phyloP scores from a whole-genome alignment of 345 rosid genomes.

The Camelina sativa region DNA sequence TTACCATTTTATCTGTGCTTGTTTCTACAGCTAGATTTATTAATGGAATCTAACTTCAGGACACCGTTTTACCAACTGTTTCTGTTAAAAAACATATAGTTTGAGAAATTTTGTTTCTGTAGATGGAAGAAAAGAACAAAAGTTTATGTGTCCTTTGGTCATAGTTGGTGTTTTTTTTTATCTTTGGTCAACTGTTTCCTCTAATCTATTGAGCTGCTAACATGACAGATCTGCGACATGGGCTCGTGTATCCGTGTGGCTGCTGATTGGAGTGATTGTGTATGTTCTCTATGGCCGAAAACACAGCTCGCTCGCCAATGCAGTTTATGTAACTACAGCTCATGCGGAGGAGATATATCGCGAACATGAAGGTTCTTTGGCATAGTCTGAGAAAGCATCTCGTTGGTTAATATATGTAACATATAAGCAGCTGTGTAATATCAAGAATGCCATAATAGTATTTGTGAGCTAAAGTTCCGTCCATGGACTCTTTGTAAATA shows the following conservation, averaged over 20 bases:
- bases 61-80: no score
- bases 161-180: not conserved
- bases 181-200: not conserved
- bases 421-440: constrained; percentile 17
- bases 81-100: no score
- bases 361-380: constrained; percentile 47
- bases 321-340: constrained; percentile 70
- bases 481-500: no score
- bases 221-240: constrained; percentile 61
- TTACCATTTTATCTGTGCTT: not conserved
- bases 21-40: not conserved
- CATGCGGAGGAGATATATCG: constrained; percentile 66
- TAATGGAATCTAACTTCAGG: no score
- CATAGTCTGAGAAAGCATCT: constrained; percentile 40
- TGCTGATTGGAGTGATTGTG: constrained; percentile 60
- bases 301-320: constrained; percentile 67
- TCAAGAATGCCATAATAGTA: no score
- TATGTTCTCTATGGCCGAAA: constrained; percentile 71
- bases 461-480: no score
- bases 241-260: constrained; percentile 83
- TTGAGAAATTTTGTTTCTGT: no score
- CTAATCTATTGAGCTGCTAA: constrained; percentile 1
- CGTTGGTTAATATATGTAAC: constrained; percentile 10
- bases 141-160: not conserved
- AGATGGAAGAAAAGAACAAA: not conserved